A percentile compares a stretch with the other conserved stretches of the same genome.
phyloP scores from a whole-genome alignment of 352 stramenopile genomes.

The Pythium brassicae region DNA sequence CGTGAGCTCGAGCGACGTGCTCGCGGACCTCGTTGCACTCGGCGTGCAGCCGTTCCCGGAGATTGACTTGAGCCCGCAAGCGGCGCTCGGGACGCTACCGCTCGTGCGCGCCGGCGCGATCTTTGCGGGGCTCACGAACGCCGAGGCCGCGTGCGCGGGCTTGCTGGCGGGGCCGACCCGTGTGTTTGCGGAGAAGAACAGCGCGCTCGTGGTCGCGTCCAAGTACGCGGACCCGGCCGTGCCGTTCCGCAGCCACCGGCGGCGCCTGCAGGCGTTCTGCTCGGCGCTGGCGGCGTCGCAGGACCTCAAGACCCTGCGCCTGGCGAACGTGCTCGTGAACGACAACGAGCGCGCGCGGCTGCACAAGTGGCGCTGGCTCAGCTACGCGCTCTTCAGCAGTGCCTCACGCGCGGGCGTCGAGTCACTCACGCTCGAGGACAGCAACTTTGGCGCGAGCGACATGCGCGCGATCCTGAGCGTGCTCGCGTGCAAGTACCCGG shows the following conservation, averaged over 20 bases:
- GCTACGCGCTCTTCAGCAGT: slow-evolving; percentile 1
- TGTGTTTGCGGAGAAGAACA: not conserved
- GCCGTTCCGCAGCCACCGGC: not conserved
- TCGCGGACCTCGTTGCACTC: not conserved
- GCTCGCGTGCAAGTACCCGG: not conserved
- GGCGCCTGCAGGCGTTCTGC: slow-evolving; percentile 1
- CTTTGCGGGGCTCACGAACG: not conserved
- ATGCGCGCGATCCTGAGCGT: slow-evolving; percentile 1
- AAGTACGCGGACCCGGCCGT: not conserved
- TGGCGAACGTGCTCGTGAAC: not conserved
- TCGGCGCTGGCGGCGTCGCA: not conserved
- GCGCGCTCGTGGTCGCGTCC: not conserved
- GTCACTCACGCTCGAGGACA: not conserved
- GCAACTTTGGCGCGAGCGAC: not conserved
- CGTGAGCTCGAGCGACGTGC: not conserved
- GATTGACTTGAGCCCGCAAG: not conserved
- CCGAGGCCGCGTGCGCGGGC: not conserved
- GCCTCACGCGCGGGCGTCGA: not conserved
- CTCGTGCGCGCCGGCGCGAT: not conserved
- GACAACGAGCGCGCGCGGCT: not conserved
- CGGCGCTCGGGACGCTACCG: not conserved
- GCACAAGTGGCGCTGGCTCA: slow-evolving; percentile 3
- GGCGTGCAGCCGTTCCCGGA: slow-evolving; percentile 2
- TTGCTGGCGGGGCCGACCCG: not conserved
- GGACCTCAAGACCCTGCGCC: not conserved